These are phyloP conservation scores for Nicotiana tabacum DNA, from an alignment of 257 asterid species.

Conservation along the genomic window DNA sequence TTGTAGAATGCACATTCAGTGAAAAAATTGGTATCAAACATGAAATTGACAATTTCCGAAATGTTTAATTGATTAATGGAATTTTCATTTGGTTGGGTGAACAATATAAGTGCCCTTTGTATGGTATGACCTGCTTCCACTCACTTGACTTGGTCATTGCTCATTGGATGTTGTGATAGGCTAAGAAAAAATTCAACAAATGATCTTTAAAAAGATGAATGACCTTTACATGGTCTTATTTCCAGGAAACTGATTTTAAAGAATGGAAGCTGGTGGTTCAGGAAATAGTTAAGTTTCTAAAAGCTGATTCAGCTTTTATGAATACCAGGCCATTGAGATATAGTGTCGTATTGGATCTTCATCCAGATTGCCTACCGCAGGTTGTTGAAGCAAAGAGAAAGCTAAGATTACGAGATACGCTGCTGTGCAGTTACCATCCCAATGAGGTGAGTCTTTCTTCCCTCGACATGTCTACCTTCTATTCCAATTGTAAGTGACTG, in stretches of 20 bases:
- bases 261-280: slow-evolving; percentile 99
- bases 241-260: slow-evolving; percentile 93
- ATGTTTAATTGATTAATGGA: background rate
- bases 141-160: background rate
- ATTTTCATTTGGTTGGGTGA: background rate
- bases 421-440: slow-evolving; percentile 87
- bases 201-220: slow-evolving; percentile 10
- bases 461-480: background rate
- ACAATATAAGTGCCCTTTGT: background rate
- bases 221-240: slow-evolving; percentile 28
- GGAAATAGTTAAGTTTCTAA: slow-evolving; percentile 90
- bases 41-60: background rate
- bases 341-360: slow-evolving; percentile 80
- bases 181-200: background rate
- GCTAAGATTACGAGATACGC: slow-evolving; percentile 77
- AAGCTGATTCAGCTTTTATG: slow-evolving; percentile 95
- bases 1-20: background rate
- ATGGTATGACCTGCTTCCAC: background rate
- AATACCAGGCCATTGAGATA: slow-evolving; percentile 90
- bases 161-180: background rate
- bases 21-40: background rate
- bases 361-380: slow-evolving; percentile 66
- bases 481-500: background rate
- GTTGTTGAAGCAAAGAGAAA: slow-evolving; percentile 55
- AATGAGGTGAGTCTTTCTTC: slow-evolving; percentile 58